A percentile compares a stretch with the other conserved stretches of the same genome.
Conservation (phyloP, 2,329 filamentous ascomycete genomes). For the Cladophialophora exuberans region DNA sequence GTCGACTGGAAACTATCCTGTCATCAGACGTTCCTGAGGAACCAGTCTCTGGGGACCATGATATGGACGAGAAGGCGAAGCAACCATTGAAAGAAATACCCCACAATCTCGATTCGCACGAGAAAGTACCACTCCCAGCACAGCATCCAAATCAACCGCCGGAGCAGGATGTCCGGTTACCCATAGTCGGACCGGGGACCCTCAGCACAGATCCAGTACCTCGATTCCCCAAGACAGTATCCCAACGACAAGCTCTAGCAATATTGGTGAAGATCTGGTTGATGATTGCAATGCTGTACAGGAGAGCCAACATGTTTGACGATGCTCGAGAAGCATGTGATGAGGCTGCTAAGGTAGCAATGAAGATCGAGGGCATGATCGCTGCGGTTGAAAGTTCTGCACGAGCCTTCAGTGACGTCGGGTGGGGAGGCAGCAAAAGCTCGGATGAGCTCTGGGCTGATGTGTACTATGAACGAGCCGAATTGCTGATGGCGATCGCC, state of each 20-base stretch:
- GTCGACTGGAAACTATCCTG: slow-evolving; percentile 15
- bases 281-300: slow-evolving; percentile 85
- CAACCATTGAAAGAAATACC: slow-evolving; percentile 27
- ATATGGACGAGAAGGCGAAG: slow-evolving; percentile 22
- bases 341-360: slow-evolving; percentile 78
- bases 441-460: slow-evolving; percentile 85
- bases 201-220: slow-evolving; percentile 41
- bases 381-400: slow-evolving; percentile 65
- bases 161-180: slow-evolving; percentile 45
- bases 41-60: slow-evolving; percentile 17
- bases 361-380: slow-evolving; percentile 69
- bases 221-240: slow-evolving; percentile 54
- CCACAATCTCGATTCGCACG: slow-evolving; percentile 43
- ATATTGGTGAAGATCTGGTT: slow-evolving; percentile 83
- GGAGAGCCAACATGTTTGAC: slow-evolving; percentile 75
- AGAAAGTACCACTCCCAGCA: slow-evolving; percentile 38
- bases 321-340: slow-evolving; percentile 78
- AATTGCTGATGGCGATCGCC: slow-evolving; percentile 65
- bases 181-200: slow-evolving; percentile 37
- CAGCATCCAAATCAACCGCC: slow-evolving; percentile 49
- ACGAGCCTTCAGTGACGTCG: slow-evolving; percentile 63
- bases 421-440: slow-evolving; percentile 75
- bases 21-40: slow-evolving; percentile 32
- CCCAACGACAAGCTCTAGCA: slow-evolving; percentile 59
- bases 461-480: slow-evolving; percentile 75